Evolutionary conservation across 345 rosid genomes (phyloP).

Genomic region (Hevea brasiliensis): DNA sequence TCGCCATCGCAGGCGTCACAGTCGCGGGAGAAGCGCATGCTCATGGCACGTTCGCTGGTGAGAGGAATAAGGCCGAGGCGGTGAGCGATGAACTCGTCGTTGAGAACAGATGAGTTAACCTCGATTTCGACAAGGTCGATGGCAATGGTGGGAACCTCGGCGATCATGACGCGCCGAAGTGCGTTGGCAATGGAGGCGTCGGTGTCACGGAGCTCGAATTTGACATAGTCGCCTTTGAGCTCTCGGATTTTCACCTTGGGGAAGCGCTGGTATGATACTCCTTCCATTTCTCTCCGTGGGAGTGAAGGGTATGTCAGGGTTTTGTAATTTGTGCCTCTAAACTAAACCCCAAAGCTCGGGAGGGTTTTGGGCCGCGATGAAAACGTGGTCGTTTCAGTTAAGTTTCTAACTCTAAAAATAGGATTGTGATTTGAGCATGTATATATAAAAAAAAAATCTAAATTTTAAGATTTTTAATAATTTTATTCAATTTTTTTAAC

Average conservation of each 20-base stretch:
- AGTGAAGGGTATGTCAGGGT: background rate
- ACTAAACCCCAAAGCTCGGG: background rate
- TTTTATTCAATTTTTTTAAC: no score
- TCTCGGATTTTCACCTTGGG: constrained; percentile 83
- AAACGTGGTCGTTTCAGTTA: no score
- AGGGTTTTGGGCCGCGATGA: background rate
- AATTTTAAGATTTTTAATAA: no score
- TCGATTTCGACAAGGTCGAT: constrained; percentile 95
- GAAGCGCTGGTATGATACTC: constrained; percentile 77
- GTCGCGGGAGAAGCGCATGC: constrained; percentile 93
- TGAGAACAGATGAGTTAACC: constrained; percentile 83
- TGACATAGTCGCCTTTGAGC: constrained; percentile 68
- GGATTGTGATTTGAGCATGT: no score
- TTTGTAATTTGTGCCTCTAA: background rate
- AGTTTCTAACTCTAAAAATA: no score
- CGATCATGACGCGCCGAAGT: constrained; percentile 94
- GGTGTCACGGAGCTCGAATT: constrained; percentile 94
- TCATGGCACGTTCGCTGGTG: constrained; percentile 85
- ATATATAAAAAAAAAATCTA: no score
- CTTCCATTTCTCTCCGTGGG: constrained; percentile 47
- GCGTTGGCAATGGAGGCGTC: constrained; percentile 93
- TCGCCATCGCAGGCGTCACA: constrained; percentile 97
- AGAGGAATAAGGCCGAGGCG: constrained; percentile 91
- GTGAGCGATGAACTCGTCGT: constrained; percentile 96
- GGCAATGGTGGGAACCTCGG: constrained; percentile 94